Conservation (phyloP, 805 yeast species). For the Dipodascopsis uninucleata region DNA sequence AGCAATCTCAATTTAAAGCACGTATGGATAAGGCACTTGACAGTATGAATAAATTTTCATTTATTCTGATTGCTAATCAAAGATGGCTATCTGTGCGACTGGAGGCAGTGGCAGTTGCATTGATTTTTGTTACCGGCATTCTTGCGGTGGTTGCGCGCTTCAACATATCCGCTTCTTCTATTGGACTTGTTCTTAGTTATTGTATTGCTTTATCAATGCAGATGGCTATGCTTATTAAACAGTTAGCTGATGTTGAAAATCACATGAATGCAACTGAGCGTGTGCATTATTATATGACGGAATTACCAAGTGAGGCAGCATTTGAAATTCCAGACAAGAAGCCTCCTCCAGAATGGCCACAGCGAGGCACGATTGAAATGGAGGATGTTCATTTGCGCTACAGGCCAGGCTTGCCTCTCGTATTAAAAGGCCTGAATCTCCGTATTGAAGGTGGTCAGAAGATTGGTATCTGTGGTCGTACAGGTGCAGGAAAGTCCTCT, state of each 20-base stretch:
- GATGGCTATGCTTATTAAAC: conserved; percentile 57
- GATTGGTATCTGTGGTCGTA: conserved; percentile 83
- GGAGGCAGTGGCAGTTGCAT: conserved; percentile 50
- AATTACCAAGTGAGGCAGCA: conserved; percentile 65
- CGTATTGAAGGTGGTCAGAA: conserved; percentile 57
- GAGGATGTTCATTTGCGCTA: conserved; percentile 56
- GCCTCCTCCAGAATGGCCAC: conserved; percentile 61
- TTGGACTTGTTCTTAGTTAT: conserved; percentile 64
- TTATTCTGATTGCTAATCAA: conserved; percentile 59
- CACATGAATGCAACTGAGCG: conserved; percentile 76
- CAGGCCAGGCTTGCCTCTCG: conserved; percentile 62
- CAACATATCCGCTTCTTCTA: conserved; percentile 51
- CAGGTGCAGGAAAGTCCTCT: conserved; percentile 85
- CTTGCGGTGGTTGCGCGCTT: conserved; percentile 61
- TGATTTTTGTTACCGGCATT: conserved; percentile 54
- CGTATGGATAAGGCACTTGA: conserved; percentile 50
- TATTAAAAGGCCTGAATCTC: conserved; percentile 54
- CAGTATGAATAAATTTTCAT: conserved; percentile 65
- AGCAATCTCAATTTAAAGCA: conserved; percentile 45
- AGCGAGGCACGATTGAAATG: conserved; percentile 54
- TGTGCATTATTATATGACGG: conserved; percentile 58
- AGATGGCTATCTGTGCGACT: conserved; percentile 67
- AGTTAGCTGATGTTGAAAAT: conserved; percentile 69
- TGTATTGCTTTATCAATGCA: conserved; percentile 49
- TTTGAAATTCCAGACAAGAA: conserved; percentile 45